Percentiles rank a stretch among this genome's conserved stretches.
Conservation (phyloP, 2,329 filamentous ascomycete species). For the Cercospora beticola region DNA sequence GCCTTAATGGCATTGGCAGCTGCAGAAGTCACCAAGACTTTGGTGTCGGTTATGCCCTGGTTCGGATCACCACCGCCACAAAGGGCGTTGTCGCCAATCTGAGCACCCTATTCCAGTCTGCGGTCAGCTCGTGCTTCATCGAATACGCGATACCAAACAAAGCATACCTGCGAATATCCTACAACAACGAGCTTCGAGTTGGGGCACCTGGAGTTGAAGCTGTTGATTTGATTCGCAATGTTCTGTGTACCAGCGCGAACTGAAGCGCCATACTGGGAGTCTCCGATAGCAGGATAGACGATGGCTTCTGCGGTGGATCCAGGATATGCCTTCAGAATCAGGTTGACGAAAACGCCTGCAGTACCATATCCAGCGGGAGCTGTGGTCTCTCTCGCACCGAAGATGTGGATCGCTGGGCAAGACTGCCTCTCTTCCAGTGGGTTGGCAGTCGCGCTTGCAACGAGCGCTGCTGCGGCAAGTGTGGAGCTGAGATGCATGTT, state of each 20-base stretch:
- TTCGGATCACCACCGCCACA: constrained; percentile 58
- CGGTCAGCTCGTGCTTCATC: constrained; percentile 27
- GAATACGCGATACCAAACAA: constrained; percentile 34
- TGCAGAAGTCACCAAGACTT: constrained; percentile 28
- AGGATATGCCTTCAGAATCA: constrained; percentile 42
- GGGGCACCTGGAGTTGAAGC: constrained; percentile 29
- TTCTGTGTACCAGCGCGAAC: constrained; percentile 51
- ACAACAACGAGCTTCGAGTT: constrained; percentile 30
- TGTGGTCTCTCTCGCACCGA: constrained; percentile 48
- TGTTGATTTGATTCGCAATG: constrained; percentile 40
- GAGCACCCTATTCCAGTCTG: constrained; percentile 51
- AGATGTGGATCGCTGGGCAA: constrained; percentile 47
- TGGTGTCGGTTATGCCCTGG: constrained; percentile 49
- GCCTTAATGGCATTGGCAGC: constrained; percentile 30
- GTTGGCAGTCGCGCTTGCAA: background rate
- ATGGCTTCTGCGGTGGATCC: constrained; percentile 46
- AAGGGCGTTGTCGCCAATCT: constrained; percentile 63
- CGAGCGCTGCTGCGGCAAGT: background rate
- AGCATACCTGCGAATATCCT: constrained; percentile 38
- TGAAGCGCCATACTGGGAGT: constrained; percentile 59
- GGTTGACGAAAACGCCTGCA: constrained; percentile 43
- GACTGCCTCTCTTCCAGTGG: constrained; percentile 9
- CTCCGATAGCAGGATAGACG: constrained; percentile 56
- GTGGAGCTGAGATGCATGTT: constrained; percentile 6
- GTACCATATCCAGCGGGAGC: constrained; percentile 44